Evolutionary conservation across 139 green algal genomes (phyloP).

Genomic region (Tetradesmus obliquus): DNA sequence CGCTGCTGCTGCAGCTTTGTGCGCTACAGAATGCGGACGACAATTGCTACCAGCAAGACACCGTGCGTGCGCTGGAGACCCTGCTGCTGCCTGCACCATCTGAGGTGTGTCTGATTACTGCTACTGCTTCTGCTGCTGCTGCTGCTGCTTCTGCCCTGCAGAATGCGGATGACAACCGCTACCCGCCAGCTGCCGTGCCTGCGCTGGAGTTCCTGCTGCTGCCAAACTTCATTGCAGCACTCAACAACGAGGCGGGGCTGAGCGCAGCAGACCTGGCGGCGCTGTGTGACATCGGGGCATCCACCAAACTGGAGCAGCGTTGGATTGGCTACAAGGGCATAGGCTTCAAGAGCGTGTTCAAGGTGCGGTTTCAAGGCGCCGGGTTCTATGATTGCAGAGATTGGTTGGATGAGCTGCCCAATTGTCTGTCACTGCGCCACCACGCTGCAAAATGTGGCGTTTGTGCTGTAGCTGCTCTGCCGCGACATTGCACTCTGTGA

Average conservation of each 20-base stretch:
- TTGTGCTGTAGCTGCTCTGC: no score
- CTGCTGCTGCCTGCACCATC: background rate
- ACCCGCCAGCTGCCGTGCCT: slow-evolving; percentile 18
- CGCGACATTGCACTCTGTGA: no score
- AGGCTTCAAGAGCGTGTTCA: slow-evolving; percentile 55
- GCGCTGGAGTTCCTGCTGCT: slow-evolving; percentile 38
- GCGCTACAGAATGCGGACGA: no score
- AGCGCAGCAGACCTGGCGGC: slow-evolving; percentile 2
- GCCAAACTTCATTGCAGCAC: background rate
- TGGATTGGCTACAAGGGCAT: slow-evolving; percentile 54
- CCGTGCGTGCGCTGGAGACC: no score
- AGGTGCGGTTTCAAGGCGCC: background rate
- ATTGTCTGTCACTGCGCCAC: background rate
- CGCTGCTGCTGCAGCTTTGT: no score
- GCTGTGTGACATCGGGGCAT: slow-evolving; percentile 32
- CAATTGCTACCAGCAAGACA: no score
- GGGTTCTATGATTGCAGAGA: background rate
- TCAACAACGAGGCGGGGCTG: slow-evolving; percentile 38
- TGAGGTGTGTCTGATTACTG: background rate
- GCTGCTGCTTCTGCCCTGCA: background rate
- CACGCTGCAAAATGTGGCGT: no score
- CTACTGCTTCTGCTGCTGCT: background rate
- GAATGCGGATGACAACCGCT: slow-evolving; percentile 51
- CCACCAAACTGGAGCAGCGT: slow-evolving; percentile 1
- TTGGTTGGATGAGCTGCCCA: background rate